These are phyloP conservation scores for Pyrenophora seminiperda DNA, from an alignment of 2,329 filamentous ascomycete genomes.

Conservation along the genomic window DNA sequence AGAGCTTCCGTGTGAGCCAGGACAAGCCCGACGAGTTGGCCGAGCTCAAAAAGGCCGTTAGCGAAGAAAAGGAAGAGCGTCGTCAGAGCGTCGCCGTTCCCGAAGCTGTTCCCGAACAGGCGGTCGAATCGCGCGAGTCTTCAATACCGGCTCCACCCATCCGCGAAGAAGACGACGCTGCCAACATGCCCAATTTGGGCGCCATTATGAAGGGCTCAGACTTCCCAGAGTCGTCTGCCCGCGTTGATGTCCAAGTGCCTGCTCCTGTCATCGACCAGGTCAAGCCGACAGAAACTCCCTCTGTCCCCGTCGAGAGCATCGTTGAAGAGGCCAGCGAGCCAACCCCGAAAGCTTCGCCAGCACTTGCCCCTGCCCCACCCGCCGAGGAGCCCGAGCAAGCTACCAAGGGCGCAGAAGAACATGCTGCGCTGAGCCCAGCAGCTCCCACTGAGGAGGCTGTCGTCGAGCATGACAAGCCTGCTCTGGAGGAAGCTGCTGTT, in stretches of 20 bases:
- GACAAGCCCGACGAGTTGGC: conserved; percentile 41
- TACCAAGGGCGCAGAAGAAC: conserved; percentile 51
- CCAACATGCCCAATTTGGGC: conserved; percentile 39
- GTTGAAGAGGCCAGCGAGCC: not conserved
- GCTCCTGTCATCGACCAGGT: conserved; percentile 1
- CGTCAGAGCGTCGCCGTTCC: conserved; percentile 43
- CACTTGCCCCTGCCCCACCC: conserved; percentile 4
- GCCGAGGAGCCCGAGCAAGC: conserved; percentile 52
- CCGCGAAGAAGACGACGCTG: conserved; percentile 33
- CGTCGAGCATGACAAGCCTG: conserved; percentile 40
- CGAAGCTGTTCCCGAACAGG: conserved; percentile 52
- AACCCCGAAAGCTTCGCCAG: conserved; percentile 1
- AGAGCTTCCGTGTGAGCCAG: conserved; percentile 52
- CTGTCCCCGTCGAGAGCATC: conserved; percentile 6
- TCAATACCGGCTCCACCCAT: conserved; percentile 43
- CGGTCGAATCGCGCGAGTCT: conserved; percentile 48
- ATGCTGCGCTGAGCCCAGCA: conserved; percentile 48
- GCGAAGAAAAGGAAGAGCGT: conserved; percentile 48
- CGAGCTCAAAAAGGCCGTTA: conserved; percentile 49
- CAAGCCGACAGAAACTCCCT: conserved; percentile 3
- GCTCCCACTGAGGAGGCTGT: conserved; percentile 44
- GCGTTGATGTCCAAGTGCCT: conserved; percentile 1
- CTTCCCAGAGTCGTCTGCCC: conserved; percentile 35
- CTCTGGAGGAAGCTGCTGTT: conserved; percentile 3
- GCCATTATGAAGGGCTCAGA: conserved; percentile 46